Conservation (phyloP, 139 green algal genomes). For the Chlorella sp. region DNA sequence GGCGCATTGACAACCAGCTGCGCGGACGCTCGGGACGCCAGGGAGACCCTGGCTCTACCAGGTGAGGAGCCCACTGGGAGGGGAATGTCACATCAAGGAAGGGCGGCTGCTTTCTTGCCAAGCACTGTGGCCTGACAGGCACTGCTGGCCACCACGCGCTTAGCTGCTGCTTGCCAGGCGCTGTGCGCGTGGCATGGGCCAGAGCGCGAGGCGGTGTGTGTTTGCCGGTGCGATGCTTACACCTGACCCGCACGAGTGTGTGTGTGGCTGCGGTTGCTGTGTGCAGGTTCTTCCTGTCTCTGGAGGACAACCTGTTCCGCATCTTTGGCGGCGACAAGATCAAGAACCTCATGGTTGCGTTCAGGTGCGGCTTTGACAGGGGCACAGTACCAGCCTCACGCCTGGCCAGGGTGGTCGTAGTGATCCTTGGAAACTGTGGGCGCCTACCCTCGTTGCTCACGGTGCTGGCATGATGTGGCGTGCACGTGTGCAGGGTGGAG, state of each 20-base stretch:
- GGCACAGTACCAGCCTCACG: too few species aligned
- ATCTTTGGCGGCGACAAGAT: constrained; percentile 97
- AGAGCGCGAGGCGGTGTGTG: too few species aligned
- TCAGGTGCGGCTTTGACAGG: constrained; percentile 48
- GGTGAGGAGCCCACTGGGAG: too few species aligned
- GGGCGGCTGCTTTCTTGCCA: too few species aligned
- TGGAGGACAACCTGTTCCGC: constrained; percentile 91
- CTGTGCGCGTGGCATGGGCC: too few species aligned
- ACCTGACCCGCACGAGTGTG: too few species aligned
- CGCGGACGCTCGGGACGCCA: constrained; percentile 65
- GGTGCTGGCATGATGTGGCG: too few species aligned
- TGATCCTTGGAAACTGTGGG: background rate
- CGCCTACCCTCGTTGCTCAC: background rate
- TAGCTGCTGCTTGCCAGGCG: background rate
- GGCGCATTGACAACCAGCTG: constrained; percentile 98
- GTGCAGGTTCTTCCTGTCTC: constrained; percentile 80
- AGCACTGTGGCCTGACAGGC: background rate
- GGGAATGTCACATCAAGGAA: too few species aligned
- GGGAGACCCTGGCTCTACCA: constrained; percentile 87
- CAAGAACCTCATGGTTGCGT: constrained; percentile 88
- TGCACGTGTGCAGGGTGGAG: constrained; percentile 51
- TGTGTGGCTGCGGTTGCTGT: too few species aligned
- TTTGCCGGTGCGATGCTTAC: too few species aligned
- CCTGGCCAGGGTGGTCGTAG: too few species aligned
- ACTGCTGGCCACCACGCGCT: background rate